Evolutionary conservation across 768 basidiomycete genomes (phyloP).

Genomic region (Pleurotus tuber-regium): DNA sequence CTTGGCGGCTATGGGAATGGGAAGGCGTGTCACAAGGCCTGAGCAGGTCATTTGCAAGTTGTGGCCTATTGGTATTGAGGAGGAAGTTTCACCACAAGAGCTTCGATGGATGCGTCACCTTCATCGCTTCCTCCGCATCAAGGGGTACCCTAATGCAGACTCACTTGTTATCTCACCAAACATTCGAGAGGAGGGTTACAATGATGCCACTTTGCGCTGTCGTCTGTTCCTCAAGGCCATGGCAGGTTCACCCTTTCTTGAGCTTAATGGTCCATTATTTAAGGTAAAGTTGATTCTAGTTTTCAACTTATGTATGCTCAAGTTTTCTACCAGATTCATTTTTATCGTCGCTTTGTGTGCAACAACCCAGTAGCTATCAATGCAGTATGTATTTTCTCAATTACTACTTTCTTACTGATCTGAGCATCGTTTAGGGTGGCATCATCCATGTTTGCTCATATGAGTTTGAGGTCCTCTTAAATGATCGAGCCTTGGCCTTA

Average conservation of each 20-base stretch:
- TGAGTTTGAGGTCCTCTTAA: slow-evolving; percentile 3
- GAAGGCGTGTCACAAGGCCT: neutral
- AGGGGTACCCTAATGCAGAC: slow-evolving; percentile 1
- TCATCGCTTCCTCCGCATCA: neutral
- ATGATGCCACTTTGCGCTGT: neutral
- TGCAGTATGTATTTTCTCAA: neutral
- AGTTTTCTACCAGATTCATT: neutral
- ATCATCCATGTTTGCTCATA: slow-evolving; percentile 6
- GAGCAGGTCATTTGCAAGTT: neutral
- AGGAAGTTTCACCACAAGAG: too few relatives aligned
- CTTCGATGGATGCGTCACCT: slow-evolving; percentile 6
- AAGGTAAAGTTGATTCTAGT: neutral
- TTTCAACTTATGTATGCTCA: neutral
- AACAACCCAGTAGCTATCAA: neutral
- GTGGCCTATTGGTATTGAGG: neutral
- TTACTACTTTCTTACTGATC: neutral
- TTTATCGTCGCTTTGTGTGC: neutral
- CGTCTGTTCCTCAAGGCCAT: slow-evolving; percentile 7
- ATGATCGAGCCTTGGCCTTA: neutral
- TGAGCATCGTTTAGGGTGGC: neutral
- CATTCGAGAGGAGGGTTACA: neutral
- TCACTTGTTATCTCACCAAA: neutral
- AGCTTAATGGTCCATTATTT: neutral
- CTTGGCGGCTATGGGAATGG: slow-evolving; percentile 4
- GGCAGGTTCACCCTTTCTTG: neutral